Base-by-base conservation (phyloP, 1,284 basidiomycete species). In the Mycocalia duriaeana region DNA sequence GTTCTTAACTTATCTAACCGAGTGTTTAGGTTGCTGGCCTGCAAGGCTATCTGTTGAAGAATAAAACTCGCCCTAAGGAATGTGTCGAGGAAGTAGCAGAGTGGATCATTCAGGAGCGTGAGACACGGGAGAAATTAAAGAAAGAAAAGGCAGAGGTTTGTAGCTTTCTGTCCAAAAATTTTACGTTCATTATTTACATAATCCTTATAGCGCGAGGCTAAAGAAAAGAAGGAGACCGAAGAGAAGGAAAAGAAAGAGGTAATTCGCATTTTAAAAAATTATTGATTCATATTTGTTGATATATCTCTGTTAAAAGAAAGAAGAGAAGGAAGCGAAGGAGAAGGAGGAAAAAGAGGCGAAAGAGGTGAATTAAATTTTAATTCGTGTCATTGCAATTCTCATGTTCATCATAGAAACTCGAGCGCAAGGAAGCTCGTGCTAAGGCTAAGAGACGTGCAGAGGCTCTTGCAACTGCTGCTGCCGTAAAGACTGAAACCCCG, bases 21-120 rank as follows among this genome's bases (percentile, higher is more conserved):
- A 52, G 26, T 18, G 47, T 42, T 25, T 56, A 89, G 86, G 86
- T 92, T 52, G 90, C 90, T 13, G 76, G 79, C 42, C 73, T 93
- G 51, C 91, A 93, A 70, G 90, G 89, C 3, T 91, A 89, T 63
- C 73, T 89, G 20, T 70, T 90, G 49, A 86, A 84, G 72, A 90
- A 90, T 65, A 90, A 91, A 75, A 85, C 89, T 14, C 81, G 89
- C 23, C 89, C 88, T 24, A 74, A 77, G 47, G 85, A 91, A 65
- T 85, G 81, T 56, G 89, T 89, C 18, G 83, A 86, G 16, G 89
- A 91, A 64, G 85, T 88, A 22, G 70, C 61, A 14, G 81, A 78
- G 41, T 90, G 87, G 87, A 66, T 90, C 45, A 66, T 80, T 50
- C 76, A 83, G 59, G 89, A 91, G 61, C 83, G 89, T 49, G 86